Evolutionary conservation across 768 basidiomycete species (phyloP).

Genomic region (Porphyrellus cyaneotinctus): DNA sequence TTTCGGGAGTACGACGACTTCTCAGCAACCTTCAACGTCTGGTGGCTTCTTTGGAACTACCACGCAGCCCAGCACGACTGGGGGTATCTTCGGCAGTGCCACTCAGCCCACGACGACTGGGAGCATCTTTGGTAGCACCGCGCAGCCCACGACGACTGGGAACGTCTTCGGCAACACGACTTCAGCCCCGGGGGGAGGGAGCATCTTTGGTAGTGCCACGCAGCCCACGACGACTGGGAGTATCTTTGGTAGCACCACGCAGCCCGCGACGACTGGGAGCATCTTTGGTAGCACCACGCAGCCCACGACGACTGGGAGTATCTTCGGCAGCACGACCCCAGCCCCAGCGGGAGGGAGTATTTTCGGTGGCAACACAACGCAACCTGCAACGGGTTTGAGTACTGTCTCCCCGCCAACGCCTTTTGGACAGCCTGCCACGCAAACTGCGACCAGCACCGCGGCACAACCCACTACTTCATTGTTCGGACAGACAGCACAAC

Average conservation of each 20-base stretch:
- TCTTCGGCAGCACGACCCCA: constrained; percentile 12
- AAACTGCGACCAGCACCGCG: constrained; percentile 10
- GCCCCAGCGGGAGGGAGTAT: constrained; percentile 15
- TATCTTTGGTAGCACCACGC: constrained; percentile 11
- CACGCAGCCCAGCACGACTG: constrained; percentile 7
- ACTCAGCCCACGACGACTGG: background rate
- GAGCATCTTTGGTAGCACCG: background rate
- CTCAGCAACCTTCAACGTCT: constrained; percentile 13
- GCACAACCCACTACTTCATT: constrained; percentile 17
- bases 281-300: constrained; percentile 14
- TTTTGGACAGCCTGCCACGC: constrained; percentile 28
- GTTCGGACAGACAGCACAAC: constrained; percentile 21
- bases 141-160: background rate
- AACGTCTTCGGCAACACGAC: constrained; percentile 13
- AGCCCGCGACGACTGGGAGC: constrained; percentile 12
- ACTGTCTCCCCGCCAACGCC: constrained; percentile 25
- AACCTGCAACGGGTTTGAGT: constrained; percentile 14
- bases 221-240: constrained; percentile 11
- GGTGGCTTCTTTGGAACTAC: constrained; percentile 18
- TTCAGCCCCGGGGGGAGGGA: constrained; percentile 3
- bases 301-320: constrained; percentile 8
- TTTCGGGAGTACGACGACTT: constrained; percentile 13
- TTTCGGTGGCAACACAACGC: constrained; percentile 16
- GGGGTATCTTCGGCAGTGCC: background rate
- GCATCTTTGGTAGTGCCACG: constrained; percentile 12